Evolutionary conservation across 2,329 filamentous ascomycete species (phyloP), one percentile per base, ranked within the genome.

Genomic region (Daldinia sp.): DNA sequence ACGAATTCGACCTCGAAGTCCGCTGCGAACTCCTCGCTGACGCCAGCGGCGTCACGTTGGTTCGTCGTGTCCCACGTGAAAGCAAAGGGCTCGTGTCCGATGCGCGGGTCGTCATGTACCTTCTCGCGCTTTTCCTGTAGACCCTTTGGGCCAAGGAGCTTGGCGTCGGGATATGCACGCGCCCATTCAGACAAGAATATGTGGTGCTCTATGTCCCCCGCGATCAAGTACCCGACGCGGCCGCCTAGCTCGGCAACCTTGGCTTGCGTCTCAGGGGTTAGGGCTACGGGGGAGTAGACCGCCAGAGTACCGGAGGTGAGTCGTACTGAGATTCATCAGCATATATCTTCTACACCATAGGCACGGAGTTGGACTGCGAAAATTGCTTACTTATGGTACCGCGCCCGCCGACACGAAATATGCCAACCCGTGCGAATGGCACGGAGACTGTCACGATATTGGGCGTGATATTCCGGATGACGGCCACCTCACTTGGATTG

Each of bases 191-290:
- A 90, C 55, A 99, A 76, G 81, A 95, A 96, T 75, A 99, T 92
- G 83, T 99, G 95, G 78, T 99, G 95, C 80, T 99, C 93, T 53
- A 92, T 84, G 76, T 99, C 95, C 1, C 90, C 87, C 0, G 95
- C 94, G 23, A 94, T 83, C 68, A 99, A 89, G 82, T 98, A 98
- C 69, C 85, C 86, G 52, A 97, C 87, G 39, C 87, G 83, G 50
- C 89, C 88, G 64, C 88, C 88, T 58, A 92, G 80, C 30, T 87
- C 82, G 56, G 83, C 79, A 52, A 91, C 81, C 75, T 90, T 88
- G 69, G 81, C 76, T 64, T 84, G 87, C 35, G 93, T 88, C 60
- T 90, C 87, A 2, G 89, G 84, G 2, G 94, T 98, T 58, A 97
- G 85, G 11, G 90, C 91, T 17, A 95, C 91, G 15, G 95, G 95